Evolutionary conservation across 768 basidiomycete species (phyloP), one percentile per base, ranked within the genome.

Genomic region (Mycena vitilis): DNA sequence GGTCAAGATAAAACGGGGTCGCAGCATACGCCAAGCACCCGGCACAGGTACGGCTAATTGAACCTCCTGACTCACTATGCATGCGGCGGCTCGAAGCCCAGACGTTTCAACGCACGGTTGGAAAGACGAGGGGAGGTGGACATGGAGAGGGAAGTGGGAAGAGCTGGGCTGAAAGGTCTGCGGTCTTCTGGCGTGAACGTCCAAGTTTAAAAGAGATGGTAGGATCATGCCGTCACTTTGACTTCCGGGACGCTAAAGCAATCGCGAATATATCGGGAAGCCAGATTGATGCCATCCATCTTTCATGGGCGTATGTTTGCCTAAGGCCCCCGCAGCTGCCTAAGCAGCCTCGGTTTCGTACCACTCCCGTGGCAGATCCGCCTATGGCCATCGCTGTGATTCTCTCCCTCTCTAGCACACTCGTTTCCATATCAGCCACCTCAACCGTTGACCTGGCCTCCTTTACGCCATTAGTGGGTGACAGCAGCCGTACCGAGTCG

Each of bases 11-110:
- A 30, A 30, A 30, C 30, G 30, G 5, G 30, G 1, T 6, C 0
- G 36, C 20, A 12, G 10, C n/a, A 54, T 20, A 36, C 8, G 20
- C 20, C n/a, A 9, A 9, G 8, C 2, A 38, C 20, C 20, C 20
- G 10, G n/a, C 8, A 20, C 40, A 40, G 40, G 40, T 11, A 40
- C 40, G 15, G 11, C 7, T 8, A 40, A 38, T 62, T 49, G 47
- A 62, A 62, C 48, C 25, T 13, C 22, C 20, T 48, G 47, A 68
- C 70, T 65, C 20, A 71, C 71, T 71, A 71, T 10, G 71, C 71
- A 34, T 71, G 71, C 2, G 71, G 71, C 13, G 71, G 55, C 12
- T 66, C 47, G 13, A 63, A 53, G 0, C 60, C 60, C 12, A 65
- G 42, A 22, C 71, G 66, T 47, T 68, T 68, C 23, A 62, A 49